Base-by-base conservation (phyloP, 192 early-diverging fungal genomes). In the Cetraspora pellucida region DNA sequence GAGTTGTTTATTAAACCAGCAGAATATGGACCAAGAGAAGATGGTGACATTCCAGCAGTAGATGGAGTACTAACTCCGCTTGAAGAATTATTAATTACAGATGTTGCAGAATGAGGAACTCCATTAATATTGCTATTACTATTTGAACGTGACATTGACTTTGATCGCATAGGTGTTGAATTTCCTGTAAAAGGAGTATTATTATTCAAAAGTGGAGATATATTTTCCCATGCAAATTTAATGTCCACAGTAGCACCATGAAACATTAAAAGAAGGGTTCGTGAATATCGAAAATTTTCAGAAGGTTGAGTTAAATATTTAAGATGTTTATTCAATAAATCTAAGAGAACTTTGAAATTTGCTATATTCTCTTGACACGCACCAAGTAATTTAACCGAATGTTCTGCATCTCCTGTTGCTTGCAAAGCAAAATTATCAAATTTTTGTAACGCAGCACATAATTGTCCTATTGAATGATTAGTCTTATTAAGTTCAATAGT, bases 221-320 rank as follows among this genome's bases (percentile, higher is more conserved):
- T 76, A 3, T 67, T 72, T 10, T 85, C 84, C 84, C 84, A 85
- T 10, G 84, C 84, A 50, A 81, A 59, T 61, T 82, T 75, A 45
- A 85, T 83, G 31, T 85, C 84, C 0, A 80, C 77, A 13, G 83
- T 55, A 8, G 82, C 77, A n/a, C 84, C 84, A 57, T 85, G 80
- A 47, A 85, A 72, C 76, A 83, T 70, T 72, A 85, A 58, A 14
- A 85, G 75, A 49, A 85, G 67, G 19, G 82, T 83, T 16, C 84
- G 67, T 45, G 81, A 80, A 47, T 82, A 63, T 10, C 84, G 65
- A 13, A 78, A 55, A n/a, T 75, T 72, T 47, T 85, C 84, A 16
- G 80, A 72, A 11, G 75, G 72, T 37, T 80, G 74, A 44, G 80
- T 81, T 21, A 85, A 74, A 31, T 16, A 72, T 54, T 77, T 74